Percentiles rank a stretch among this genome's conserved stretches.
Evolutionary conservation across 176 grass and related monocot genomes (phyloP).

Genomic region (Coix lacrymajobi): DNA sequence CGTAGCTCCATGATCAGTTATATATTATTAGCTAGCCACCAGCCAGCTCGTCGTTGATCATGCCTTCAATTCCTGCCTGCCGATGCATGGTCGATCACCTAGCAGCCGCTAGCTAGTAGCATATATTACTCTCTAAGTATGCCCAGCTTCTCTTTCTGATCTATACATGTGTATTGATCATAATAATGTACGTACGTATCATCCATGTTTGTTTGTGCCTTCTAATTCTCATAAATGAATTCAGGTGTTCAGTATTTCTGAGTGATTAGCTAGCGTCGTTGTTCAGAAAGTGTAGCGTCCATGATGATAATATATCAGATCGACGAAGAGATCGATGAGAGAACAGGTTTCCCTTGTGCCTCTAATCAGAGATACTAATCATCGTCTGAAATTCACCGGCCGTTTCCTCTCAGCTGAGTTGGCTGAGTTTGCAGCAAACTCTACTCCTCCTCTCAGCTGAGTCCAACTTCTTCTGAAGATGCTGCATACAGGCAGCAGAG

Average conservation of each 20-base stretch:
- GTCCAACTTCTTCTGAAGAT: no score
- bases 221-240: background rate
- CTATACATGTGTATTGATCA: background rate
- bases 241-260: background rate
- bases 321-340: background rate
- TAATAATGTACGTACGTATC: background rate
- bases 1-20: background rate
- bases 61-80: background rate
- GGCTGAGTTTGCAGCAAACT: no score
- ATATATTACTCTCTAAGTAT: background rate
- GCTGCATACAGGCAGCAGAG: no score
- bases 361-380: no score
- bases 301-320: background rate
- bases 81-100: background rate
- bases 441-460: no score
- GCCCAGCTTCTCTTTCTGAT: background rate
- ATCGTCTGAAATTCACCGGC: no score
- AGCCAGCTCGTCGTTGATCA: no score
- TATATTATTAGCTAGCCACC: background rate
- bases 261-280: background rate
- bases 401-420: no score
- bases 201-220: background rate
- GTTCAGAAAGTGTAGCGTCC: background rate
- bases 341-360: no score
- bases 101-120: background rate